Percentiles rank a stretch among this genome's conserved stretches.
These are phyloP conservation scores for Glonium stellatum DNA, from an alignment of 495 filamentous ascomycete species.

Conservation along the genomic window DNA sequence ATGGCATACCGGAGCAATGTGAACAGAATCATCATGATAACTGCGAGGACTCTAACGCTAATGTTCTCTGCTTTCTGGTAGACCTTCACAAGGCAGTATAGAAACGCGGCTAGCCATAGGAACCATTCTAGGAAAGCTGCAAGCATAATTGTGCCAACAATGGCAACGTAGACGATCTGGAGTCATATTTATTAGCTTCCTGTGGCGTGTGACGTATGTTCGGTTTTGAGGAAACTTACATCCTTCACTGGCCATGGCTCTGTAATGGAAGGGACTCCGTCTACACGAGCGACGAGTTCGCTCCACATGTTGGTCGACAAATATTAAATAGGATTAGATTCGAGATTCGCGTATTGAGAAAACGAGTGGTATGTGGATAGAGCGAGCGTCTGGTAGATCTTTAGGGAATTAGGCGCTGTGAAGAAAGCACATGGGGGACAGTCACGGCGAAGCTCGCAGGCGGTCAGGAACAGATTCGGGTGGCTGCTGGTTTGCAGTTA, in stretches of 20 bases:
- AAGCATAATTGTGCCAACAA: conserved; percentile 75
- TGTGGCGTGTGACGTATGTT: background rate
- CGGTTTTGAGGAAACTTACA: conserved; percentile 42
- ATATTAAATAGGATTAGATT: background rate
- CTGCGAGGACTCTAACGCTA: conserved; percentile 68
- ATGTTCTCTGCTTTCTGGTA: conserved; percentile 85
- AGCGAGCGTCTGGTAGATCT: background rate
- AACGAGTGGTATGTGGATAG: background rate
- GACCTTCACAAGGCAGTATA: conserved; percentile 86
- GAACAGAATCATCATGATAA: conserved; percentile 69
- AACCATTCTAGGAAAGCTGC: conserved; percentile 90
- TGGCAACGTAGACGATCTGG: conserved; percentile 73
- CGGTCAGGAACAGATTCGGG: background rate
- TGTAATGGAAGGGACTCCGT: conserved; percentile 19
- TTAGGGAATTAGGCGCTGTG: background rate
- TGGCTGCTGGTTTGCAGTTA: conserved; percentile 3
- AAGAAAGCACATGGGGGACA: background rate
- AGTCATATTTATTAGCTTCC: conserved; percentile 1
- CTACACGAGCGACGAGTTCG: conserved; percentile 9
- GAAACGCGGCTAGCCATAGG: conserved; percentile 83
- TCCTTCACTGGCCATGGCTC: conserved; percentile 33
- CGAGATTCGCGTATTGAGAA: background rate
- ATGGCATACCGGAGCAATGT: conserved; percentile 59
- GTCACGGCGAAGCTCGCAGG: background rate
- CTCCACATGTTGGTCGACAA: background rate